phyloP scores from a whole-genome alignment of 2,329 filamentous ascomycete genomes.

The Phialocephala sp. region DNA sequence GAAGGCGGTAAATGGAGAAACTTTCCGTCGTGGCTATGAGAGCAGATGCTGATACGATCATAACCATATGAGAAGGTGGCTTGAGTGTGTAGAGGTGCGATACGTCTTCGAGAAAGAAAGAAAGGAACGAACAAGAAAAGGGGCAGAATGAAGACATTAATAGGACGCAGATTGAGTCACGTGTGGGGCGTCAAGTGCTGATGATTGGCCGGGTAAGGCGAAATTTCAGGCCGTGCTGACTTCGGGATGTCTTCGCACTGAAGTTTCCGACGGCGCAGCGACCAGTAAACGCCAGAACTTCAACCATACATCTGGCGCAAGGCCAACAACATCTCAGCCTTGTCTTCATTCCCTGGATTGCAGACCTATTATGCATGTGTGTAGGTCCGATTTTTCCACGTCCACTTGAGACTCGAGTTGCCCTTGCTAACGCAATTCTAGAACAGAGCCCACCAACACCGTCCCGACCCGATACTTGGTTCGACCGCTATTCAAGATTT shows the following conservation, averaged over 20 bases:
- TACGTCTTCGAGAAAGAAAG: neutral
- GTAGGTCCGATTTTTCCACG: too few relatives aligned
- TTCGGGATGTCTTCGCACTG: neutral
- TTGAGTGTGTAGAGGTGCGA: neutral
- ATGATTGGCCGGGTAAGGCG: neutral
- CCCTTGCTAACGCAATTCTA: too few relatives aligned
- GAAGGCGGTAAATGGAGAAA: too few relatives aligned
- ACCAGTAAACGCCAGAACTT: neutral
- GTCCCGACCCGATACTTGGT: neutral
- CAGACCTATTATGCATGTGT: too few relatives aligned
- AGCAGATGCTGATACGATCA: neutral
- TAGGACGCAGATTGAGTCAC: neutral
- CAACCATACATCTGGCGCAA: neutral
- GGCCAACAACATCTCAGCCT: neutral
- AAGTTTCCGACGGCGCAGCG: neutral
- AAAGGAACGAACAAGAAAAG: neutral
- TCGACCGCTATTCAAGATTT: neutral
- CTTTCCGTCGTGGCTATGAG: too few relatives aligned
- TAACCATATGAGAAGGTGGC: neutral
- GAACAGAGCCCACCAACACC: too few relatives aligned
- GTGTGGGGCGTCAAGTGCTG: neutral
- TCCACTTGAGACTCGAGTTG: too few relatives aligned
- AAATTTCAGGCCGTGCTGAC: conserved; percentile 4
- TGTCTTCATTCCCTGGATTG: neutral
- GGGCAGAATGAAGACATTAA: neutral